A percentile compares a stretch with the other conserved stretches of the same genome.
Conservation (phyloP, 148 eudicot species). For the Cornus controversa region DNA sequence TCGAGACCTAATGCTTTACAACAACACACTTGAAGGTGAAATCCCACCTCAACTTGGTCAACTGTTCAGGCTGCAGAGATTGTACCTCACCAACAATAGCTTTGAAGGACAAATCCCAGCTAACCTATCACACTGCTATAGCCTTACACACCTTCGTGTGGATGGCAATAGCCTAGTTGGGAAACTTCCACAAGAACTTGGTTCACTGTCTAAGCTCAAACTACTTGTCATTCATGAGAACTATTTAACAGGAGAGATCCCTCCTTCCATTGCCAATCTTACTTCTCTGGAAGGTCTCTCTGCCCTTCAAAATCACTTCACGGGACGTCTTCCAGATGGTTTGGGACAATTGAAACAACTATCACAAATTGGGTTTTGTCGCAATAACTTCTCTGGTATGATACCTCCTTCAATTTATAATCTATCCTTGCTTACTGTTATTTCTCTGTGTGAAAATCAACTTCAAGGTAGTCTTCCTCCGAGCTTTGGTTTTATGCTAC, state of each 20-base stretch:
- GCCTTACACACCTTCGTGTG: neutral
- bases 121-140: slow-evolving; percentile 17
- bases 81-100: neutral
- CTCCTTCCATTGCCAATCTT: too few species aligned
- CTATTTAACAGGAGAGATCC: too few species aligned
- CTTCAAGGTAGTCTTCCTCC: neutral
- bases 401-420: neutral
- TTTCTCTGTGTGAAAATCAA: neutral
- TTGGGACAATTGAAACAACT: neutral
- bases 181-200: too few species aligned
- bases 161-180: too few species aligned
- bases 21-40: slow-evolving; percentile 18
- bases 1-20: neutral
- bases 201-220: too few species aligned
- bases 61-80: neutral
- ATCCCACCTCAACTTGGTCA: slow-evolving; percentile 20
- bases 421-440: neutral
- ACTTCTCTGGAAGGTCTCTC: too few species aligned
- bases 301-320: neutral
- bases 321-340: neutral
- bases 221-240: too few species aligned
- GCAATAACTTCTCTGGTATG: neutral
- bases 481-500: neutral
- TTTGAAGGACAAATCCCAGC: too few species aligned
- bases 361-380: neutral